Evolutionary conservation across 1,139 yeast genomes (phyloP).

Genomic region (Pichia sp.): DNA sequence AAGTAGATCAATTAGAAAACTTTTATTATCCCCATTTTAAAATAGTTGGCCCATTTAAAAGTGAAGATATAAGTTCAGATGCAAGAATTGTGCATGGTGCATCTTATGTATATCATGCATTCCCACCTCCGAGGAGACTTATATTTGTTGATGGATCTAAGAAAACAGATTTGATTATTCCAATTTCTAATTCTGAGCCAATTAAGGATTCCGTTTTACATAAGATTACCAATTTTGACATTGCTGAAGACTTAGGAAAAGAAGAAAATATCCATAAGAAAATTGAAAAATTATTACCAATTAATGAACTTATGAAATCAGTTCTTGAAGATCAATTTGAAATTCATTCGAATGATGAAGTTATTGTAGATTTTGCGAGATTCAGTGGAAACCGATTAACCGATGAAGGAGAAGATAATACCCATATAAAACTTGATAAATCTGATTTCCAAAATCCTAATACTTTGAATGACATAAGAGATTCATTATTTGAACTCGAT

Average conservation of each 20-base stretch:
- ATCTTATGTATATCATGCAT: slow-evolving; percentile 19
- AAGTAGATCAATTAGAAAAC: slow-evolving; percentile 9
- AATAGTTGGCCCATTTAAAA: slow-evolving; percentile 15
- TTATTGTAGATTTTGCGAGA: slow-evolving; percentile 7
- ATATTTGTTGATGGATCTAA: slow-evolving; percentile 17
- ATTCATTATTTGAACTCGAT: neutral
- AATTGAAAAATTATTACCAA: neutral
- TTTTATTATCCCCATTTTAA: slow-evolving; percentile 21
- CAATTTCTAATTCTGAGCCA: slow-evolving; percentile 1
- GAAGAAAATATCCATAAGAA: too few species aligned
- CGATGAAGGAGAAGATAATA: neutral
- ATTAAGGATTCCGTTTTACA: neutral
- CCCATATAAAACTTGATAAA: neutral
- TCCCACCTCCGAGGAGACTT: slow-evolving; percentile 23
- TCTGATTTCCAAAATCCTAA: slow-evolving; percentile 4
- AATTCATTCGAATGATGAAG: too few species aligned
- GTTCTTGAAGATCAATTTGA: neutral
- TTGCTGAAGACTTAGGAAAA: neutral
- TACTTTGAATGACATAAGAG: neutral
- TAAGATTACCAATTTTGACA: neutral
- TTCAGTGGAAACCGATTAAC: neutral
- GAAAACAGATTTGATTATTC: slow-evolving; percentile 8
- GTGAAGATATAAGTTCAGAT: slow-evolving; percentile 16
- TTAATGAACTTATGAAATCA: slow-evolving; percentile 1
- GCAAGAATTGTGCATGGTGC: slow-evolving; percentile 27